Evolutionary conservation across 768 basidiomycete genomes (phyloP), one percentile per base, ranked within the genome.

Genomic region (Exidia glandulosa): DNA sequence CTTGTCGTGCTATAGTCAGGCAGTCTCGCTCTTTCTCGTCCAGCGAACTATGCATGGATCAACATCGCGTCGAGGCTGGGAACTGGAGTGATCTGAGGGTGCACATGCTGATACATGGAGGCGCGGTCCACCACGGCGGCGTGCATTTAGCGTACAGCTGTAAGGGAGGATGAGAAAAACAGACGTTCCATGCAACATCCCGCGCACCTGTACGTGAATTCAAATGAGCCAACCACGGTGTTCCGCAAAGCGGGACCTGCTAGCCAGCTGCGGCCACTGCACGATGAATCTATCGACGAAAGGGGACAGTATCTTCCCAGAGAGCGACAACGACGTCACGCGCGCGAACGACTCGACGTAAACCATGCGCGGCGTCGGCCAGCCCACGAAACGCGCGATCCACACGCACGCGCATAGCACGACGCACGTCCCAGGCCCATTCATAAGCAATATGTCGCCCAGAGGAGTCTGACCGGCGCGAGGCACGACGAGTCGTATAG

Each of bases 301-400:
- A n/a, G 81, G 81, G 54, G 82, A 80, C 30, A 98, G 77, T 34
- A 97, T 75, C 66, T 80, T 90, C 29, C 87, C 95, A 29, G 92
- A 93, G 25, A 94, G 76, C 14, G 91, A 95, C 29, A 97, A 77
- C 1, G 80, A 78, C 23, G 74, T 76, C 2, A 94, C 92, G 4
- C 95, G 86, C 7, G 95, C 94, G 70, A 95, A 96, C 0, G 92
- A 93, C 71, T 98, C 96, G 41, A 97, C 78, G 69, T 96, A 99
- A 57, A 99, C 81, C 31, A 91, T 70, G 41, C 73, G 76, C 5
- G 95, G 88, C 1, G 85, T 80, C 25, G 77, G 75, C 34, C 94
- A 70, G 30, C 87, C 87, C 41, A 95, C 66, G 62, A 97, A 75
- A 94, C 96, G 70, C 16, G 56, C 32, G 58, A 59, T 60, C 67